phyloP scores from a whole-genome alignment of 306 rosid species.

The Lathyrus aphaca region DNA sequence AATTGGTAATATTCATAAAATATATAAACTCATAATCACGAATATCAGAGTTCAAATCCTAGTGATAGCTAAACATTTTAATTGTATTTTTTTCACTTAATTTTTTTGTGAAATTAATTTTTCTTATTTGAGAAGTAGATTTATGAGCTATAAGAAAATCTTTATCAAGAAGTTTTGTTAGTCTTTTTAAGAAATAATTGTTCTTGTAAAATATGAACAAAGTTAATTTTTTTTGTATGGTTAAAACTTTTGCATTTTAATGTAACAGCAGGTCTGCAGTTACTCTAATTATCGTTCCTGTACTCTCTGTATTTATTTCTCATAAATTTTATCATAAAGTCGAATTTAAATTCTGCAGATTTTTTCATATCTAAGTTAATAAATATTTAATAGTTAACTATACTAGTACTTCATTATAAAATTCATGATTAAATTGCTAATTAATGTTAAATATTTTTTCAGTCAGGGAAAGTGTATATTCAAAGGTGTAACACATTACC shows the following conservation, averaged over 20 bases:
- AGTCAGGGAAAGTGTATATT: slow-evolving; percentile 92
- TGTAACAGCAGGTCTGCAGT: slow-evolving; percentile 43
- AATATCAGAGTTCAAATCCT: too few relatives aligned
- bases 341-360: slow-evolving; percentile 16
- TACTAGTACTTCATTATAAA: too few relatives aligned
- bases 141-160: background rate
- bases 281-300: slow-evolving; percentile 29
- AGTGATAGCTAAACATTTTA: too few relatives aligned
- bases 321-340: slow-evolving; percentile 43
- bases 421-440: too few relatives aligned
- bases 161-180: background rate
- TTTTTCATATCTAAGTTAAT: slow-evolving; percentile 28
- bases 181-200: background rate
- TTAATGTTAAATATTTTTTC: slow-evolving; percentile 28
- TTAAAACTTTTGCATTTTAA: slow-evolving; percentile 45
- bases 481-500: slow-evolving; percentile 59
- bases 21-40: too few relatives aligned
- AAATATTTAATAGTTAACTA: too few relatives aligned
- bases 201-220: background rate
- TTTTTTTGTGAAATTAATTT: background rate
- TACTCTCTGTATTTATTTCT: slow-evolving; percentile 35
- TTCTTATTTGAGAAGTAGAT: background rate
- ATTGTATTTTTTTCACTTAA: slow-evolving; percentile 5
- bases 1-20: too few relatives aligned
- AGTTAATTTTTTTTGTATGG: background rate